These are phyloP conservation scores for Metarhizium rileyi DNA, from an alignment of 2,329 filamentous ascomycete species.

Conservation along the genomic window DNA sequence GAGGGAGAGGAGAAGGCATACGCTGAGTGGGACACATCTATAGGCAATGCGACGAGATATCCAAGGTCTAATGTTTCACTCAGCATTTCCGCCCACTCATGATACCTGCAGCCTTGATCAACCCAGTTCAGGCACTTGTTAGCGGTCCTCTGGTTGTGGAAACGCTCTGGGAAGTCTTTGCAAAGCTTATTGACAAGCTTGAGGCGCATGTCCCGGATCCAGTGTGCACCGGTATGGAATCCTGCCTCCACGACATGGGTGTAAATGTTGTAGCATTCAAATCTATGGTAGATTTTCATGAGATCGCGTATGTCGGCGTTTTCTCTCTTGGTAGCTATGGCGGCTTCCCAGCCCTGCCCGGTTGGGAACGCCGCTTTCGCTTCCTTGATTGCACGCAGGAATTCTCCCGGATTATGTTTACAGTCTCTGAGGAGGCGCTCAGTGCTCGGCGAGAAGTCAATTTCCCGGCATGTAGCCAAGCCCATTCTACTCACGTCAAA, in stretches of 20 bases:
- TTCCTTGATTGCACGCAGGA: conserved; percentile 3
- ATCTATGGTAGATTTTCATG: conserved; percentile 4
- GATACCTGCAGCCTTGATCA: conserved; percentile 4
- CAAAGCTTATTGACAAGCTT: not conserved
- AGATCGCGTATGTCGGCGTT: conserved; percentile 3
- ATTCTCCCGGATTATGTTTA: not conserved
- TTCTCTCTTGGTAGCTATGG: conserved; percentile 4
- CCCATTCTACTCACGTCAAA: not conserved
- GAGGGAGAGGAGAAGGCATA: not conserved
- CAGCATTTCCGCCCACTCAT: conserved; percentile 1
- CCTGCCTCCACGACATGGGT: conserved; percentile 2
- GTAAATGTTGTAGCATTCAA: conserved; percentile 4
- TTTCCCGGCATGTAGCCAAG: not conserved
- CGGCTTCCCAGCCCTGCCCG: conserved; percentile 2
- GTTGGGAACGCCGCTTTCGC: not conserved
- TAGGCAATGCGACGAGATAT: conserved; percentile 1
- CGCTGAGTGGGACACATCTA: conserved; percentile 1
- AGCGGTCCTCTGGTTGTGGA: not conserved
- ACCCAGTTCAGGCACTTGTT: conserved; percentile 3
- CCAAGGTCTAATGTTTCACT: conserved; percentile 1
- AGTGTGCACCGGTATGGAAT: conserved; percentile 2
- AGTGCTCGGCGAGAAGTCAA: not conserved
- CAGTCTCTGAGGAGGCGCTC: not conserved
- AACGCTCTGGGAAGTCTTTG: conserved; percentile 1
- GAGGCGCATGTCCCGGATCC: conserved; percentile 4